Conservation (phyloP, 768 basidiomycete species). For the Cystofilobasidium bisporidii region DNA sequence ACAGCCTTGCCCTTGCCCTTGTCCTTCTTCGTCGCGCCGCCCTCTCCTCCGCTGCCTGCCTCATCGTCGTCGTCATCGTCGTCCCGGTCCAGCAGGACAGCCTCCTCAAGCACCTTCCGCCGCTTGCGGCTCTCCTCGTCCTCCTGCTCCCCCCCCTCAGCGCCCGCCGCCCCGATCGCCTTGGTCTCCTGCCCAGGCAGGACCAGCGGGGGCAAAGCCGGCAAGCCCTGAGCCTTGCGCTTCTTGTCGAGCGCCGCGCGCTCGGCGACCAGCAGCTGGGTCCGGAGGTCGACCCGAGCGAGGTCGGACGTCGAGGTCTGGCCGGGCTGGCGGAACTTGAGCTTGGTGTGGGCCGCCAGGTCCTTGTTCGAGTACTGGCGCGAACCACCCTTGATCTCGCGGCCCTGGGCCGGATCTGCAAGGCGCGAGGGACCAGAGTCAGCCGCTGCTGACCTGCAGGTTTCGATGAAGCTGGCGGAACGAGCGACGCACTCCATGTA, state of each 20-base stretch:
- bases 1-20: slow-evolving; percentile 39
- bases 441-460: too few relatives aligned
- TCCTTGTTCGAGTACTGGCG: slow-evolving; percentile 87
- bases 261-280: slow-evolving; percentile 76
- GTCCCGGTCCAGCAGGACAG: slow-evolving; percentile 78
- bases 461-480: background rate
- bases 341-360: slow-evolving; percentile 90
- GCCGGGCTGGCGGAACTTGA: slow-evolving; percentile 94
- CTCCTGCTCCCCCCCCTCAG: slow-evolving; percentile 46
- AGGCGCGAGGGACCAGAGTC: background rate
- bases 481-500: slow-evolving; percentile 14
- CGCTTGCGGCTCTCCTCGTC: slow-evolving; percentile 67
- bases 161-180: too few relatives aligned
- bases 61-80: slow-evolving; percentile 56
- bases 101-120: slow-evolving; percentile 76
- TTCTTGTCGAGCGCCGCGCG: slow-evolving; percentile 81
- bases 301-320: slow-evolving; percentile 76
- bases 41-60: slow-evolving; percentile 29
- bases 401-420: slow-evolving; percentile 66
- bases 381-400: slow-evolving; percentile 82
- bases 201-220: slow-evolving; percentile 36
- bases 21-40: slow-evolving; percentile 35
- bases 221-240: slow-evolving; percentile 72
- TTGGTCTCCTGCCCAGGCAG: slow-evolving; percentile 43
- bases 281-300: slow-evolving; percentile 64